Conservation (phyloP, 2,329 filamentous ascomycete species). For the Escovopsis sp. region DNA sequence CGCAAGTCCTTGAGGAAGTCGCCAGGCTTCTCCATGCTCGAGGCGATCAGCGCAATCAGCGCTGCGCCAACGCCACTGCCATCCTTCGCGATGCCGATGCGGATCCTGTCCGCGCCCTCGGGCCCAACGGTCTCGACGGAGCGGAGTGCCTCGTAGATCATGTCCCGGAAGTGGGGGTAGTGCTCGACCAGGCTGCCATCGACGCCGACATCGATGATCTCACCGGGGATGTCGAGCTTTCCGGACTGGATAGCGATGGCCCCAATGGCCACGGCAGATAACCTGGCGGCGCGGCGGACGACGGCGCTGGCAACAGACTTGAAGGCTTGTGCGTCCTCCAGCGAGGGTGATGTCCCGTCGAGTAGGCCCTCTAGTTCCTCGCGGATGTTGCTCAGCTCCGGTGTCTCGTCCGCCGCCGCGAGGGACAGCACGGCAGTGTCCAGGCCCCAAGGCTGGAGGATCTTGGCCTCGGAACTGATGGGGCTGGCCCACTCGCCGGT, state of each 20-base stretch:
- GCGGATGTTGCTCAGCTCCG: slow-evolving; percentile 56
- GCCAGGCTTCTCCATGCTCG: slow-evolving; percentile 41
- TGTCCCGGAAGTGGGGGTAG: slow-evolving; percentile 81
- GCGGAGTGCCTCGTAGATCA: slow-evolving; percentile 69
- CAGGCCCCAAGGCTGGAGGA: slow-evolving; percentile 74
- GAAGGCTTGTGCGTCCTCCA: slow-evolving; percentile 78
- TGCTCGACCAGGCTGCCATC: slow-evolving; percentile 92
- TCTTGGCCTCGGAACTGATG: slow-evolving; percentile 46
- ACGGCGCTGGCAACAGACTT: slow-evolving; percentile 72
- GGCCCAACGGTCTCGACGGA: slow-evolving; percentile 64
- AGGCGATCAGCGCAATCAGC: slow-evolving; percentile 81
- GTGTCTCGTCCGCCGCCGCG: slow-evolving; percentile 64
- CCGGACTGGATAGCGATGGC: slow-evolving; percentile 72
- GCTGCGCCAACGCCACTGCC: slow-evolving; percentile 75
- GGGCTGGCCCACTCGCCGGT: slow-evolving; percentile 53
- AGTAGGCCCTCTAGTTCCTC: slow-evolving; percentile 65
- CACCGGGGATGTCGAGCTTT: slow-evolving; percentile 44
- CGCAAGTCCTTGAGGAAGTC: slow-evolving; percentile 29
- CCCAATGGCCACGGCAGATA: slow-evolving; percentile 76
- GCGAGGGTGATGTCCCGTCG: slow-evolving; percentile 57
- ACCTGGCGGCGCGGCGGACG: slow-evolving; percentile 71
- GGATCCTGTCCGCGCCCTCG: slow-evolving; percentile 67
- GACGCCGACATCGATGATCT: slow-evolving; percentile 77
- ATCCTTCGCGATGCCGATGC: slow-evolving; percentile 94
- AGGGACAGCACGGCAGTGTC: slow-evolving; percentile 84